Conservation (phyloP, 129 eudicot genomes). For the Deinandra increscens region DNA sequence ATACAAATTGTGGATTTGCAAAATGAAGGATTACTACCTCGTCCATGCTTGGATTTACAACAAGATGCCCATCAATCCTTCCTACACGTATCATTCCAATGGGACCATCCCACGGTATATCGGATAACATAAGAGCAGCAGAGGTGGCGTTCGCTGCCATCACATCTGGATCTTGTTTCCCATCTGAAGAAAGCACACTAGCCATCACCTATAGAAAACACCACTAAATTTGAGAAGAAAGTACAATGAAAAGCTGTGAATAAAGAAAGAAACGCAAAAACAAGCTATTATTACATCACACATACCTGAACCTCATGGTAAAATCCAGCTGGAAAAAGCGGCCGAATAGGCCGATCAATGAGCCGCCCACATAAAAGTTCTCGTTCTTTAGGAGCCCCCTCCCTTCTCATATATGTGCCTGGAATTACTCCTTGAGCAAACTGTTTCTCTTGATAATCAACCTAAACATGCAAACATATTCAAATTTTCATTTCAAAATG, state of each 20-base stretch:
- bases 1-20: neutral
- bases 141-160: slow-evolving; percentile 99
- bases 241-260: neutral
- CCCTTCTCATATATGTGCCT: slow-evolving; percentile 86
- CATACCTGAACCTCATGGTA: slow-evolving; percentile 83
- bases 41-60: slow-evolving; percentile 92
- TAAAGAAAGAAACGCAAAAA: neutral
- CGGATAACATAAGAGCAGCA: slow-evolving; percentile 97
- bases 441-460: slow-evolving; percentile 97
- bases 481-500: slow-evolving; percentile 1
- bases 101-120: slow-evolving; percentile 98
- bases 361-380: slow-evolving; percentile 89
- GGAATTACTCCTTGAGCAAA: slow-evolving; percentile 98
- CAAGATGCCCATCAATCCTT: slow-evolving; percentile 69
- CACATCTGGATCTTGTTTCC: slow-evolving; percentile 97
- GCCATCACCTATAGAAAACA: slow-evolving; percentile 61
- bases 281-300: slow-evolving; percentile 6
- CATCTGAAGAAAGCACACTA: slow-evolving; percentile 95
- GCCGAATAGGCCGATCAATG: slow-evolving; percentile 90
- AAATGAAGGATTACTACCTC: slow-evolving; percentile 50
- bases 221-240: neutral
- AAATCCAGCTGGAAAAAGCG: slow-evolving; percentile 89
- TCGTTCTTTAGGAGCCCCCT: slow-evolving; percentile 68
- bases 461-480: slow-evolving; percentile 40
- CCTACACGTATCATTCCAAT: slow-evolving; percentile 95